These are phyloP conservation scores for Trichoderma sp. DNA, from an alignment of 2,329 filamentous ascomycete species.

Conservation along the genomic window DNA sequence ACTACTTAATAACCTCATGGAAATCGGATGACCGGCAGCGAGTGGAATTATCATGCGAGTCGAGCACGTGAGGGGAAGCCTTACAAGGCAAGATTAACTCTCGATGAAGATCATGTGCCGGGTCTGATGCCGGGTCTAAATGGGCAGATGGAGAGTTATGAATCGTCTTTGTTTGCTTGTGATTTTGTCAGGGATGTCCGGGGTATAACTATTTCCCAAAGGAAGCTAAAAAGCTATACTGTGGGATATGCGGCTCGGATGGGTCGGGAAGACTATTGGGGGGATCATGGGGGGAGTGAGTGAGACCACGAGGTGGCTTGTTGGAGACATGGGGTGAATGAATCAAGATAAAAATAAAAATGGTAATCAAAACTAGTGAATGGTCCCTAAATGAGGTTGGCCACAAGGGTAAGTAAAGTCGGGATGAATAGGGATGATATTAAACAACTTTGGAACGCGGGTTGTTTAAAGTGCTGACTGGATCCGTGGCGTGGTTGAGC, in stretches of 20 bases:
- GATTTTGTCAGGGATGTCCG: neutral
- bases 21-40: neutral
- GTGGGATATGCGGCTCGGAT: neutral
- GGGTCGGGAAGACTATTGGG: slow-evolving; percentile 12
- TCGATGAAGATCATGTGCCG: neutral
- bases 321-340: neutral
- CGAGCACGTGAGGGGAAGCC: neutral
- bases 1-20: too few relatives aligned
- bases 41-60: neutral
- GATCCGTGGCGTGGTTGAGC: neutral
- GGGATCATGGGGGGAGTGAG: neutral
- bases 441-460: neutral
- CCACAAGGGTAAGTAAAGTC: neutral
- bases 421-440: neutral
- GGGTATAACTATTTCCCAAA: neutral
- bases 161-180: neutral
- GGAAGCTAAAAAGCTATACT: neutral
- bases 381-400: neutral
- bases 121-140: neutral
- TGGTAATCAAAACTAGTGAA: neutral
- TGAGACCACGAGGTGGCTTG: slow-evolving; percentile 11
- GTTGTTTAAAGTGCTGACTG: slow-evolving; percentile 4
- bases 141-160: neutral
- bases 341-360: neutral
- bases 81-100: neutral